Evolutionary conservation across 2,329 filamentous ascomycete species (phyloP).

Genomic region (Xylaria multiplex): DNA sequence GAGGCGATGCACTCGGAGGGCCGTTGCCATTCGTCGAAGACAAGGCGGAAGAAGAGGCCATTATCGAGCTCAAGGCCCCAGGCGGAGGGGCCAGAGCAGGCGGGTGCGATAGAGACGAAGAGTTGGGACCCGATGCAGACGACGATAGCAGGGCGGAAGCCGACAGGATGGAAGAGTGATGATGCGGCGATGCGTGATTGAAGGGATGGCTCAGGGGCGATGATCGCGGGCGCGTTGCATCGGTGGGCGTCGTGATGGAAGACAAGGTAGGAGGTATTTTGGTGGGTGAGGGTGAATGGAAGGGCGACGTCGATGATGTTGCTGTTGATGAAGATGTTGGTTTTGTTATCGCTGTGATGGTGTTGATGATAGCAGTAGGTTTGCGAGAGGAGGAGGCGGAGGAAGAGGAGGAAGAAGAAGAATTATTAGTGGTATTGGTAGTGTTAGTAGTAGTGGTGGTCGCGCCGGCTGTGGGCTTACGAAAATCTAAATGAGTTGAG

Average conservation of each 20-base stretch:
- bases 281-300: constrained; percentile 39
- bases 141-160: constrained; percentile 32
- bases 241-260: constrained; percentile 43
- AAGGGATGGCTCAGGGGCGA: constrained; percentile 45
- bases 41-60: constrained; percentile 48
- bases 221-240: constrained; percentile 42
- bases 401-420: constrained; percentile 1
- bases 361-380: constrained; percentile 26
- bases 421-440: constrained; percentile 3
- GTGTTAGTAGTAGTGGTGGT: constrained; percentile 35
- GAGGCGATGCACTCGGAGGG: constrained; percentile 49
- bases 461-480: constrained; percentile 48
- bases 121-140: constrained; percentile 31
- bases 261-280: constrained; percentile 39
- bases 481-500: constrained; percentile 48
- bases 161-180: constrained; percentile 33
- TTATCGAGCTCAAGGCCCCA: constrained; percentile 48
- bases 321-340: constrained; percentile 41
- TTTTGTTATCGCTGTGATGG: constrained; percentile 20
- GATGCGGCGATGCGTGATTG: constrained; percentile 45
- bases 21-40: constrained; percentile 46
- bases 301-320: constrained; percentile 40
- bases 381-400: constrained; percentile 33
- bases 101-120: constrained; percentile 36
- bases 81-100: constrained; percentile 49